Conservation (phyloP, 2,329 filamentous ascomycete genomes). For the Fusarium equiseti region DNA sequence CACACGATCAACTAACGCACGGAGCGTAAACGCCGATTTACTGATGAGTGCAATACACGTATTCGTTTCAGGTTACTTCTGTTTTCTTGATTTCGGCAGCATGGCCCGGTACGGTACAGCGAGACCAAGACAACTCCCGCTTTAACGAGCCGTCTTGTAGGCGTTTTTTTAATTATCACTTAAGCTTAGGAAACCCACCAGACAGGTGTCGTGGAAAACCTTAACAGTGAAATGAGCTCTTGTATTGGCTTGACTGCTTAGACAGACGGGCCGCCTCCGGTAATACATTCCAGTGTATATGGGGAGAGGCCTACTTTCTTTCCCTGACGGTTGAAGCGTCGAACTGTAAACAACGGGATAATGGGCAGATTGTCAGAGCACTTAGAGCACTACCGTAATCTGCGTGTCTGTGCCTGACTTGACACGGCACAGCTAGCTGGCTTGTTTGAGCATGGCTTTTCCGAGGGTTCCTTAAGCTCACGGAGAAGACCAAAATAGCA, state of each 20-base stretch:
- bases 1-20: neutral
- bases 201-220: constrained; percentile 9
- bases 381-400: neutral
- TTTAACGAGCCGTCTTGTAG: neutral
- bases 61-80: constrained; percentile 40
- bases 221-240: constrained; percentile 20
- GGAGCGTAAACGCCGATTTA: constrained; percentile 10
- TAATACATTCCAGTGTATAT: constrained; percentile 25
- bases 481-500: constrained; percentile 35
- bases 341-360: constrained; percentile 23
- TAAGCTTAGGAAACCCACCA: neutral
- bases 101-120: neutral
- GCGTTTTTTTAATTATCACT: neutral
- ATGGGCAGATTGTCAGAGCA: constrained; percentile 18
- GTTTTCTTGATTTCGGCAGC: constrained; percentile 18
- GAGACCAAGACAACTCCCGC: neutral
- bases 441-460: constrained; percentile 11
- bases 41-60: constrained; percentile 6
- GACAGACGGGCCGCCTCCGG: constrained; percentile 29
- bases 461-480: constrained; percentile 9
- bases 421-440: constrained; percentile 13
- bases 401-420: constrained; percentile 24
- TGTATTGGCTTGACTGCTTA: constrained; percentile 15
- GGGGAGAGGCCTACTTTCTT: neutral
- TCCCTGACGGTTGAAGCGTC: constrained; percentile 30